Percentiles rank a stretch among this genome's conserved stretches.
phyloP scores from a whole-genome alignment of 441 rosid genomes.

The Isatis lusitanica region DNA sequence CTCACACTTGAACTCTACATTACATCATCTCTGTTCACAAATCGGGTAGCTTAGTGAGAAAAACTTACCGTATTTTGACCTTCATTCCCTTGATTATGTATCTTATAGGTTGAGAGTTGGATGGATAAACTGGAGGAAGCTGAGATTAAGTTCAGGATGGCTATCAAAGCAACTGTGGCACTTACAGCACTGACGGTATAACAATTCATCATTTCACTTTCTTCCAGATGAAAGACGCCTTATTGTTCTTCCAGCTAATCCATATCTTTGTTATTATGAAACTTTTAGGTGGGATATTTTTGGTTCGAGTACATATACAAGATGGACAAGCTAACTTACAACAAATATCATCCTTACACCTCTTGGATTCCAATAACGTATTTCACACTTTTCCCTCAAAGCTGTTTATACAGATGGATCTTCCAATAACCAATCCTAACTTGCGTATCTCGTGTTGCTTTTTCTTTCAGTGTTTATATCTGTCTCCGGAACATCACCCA shows the following conservation, averaged over 20 bases:
- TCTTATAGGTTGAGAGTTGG: conserved; percentile 68
- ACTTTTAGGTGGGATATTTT: conserved; percentile 57
- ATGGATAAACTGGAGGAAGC: conserved; percentile 80
- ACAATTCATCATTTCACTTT: conserved; percentile 23
- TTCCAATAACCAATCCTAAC: conserved; percentile 3
- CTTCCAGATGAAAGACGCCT: conserved; percentile 5
- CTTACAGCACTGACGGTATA: conserved; percentile 44
- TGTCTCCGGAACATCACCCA: conserved; percentile 73
- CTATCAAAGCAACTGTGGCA: conserved; percentile 54
- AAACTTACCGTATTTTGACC: not conserved
- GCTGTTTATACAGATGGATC: conserved; percentile 2
- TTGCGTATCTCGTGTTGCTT: conserved; percentile 2
- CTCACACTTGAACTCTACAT: not conserved
- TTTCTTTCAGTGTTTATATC: conserved; percentile 58
- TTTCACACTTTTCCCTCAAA: conserved; percentile 22
- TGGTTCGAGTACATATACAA: conserved; percentile 75
- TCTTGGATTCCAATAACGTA: conserved; percentile 92
- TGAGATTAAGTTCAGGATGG: conserved; percentile 50
- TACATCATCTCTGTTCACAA: conserved; percentile 24
- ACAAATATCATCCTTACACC: conserved; percentile 78
- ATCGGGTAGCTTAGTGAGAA: conserved; percentile 10
- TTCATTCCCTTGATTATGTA: conserved; percentile 10
- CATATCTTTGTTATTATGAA: conserved; percentile 25
- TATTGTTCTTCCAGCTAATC: conserved; percentile 18
- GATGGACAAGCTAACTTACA: conserved; percentile 72